Evolutionary conservation across 768 basidiomycete species (phyloP), one percentile per base, ranked within the genome.

Genomic region (Phlebiopsis gigantea): DNA sequence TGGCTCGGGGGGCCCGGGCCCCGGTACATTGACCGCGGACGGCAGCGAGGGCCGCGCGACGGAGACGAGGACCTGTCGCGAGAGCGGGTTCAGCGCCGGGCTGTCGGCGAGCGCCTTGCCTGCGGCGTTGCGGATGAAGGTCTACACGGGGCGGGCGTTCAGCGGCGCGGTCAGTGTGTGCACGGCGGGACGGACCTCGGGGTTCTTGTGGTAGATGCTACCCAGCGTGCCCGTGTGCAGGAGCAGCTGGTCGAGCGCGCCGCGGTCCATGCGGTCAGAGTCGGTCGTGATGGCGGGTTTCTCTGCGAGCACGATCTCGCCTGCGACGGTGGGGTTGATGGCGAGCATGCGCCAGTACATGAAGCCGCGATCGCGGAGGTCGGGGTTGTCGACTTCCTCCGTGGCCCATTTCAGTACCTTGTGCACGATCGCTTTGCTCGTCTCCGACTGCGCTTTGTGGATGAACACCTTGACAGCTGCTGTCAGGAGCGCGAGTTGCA

Each of bases 341-440:
- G 96, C 95, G 45, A 98, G 80, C 73, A 99, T 79, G 39, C 97
- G 85, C 97, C 97, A 99, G 73, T 98, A 99, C 90, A 99, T 98
- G 76, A 95, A 98, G 2, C 97, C 97, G 59, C 97, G 79, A 71
- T 99, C 97, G 30, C 97, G 82, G 21, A 99, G 77, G 75, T 99
- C 97, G 7, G 97, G 97, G 67, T 99, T 99, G 69, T 99, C 97
- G 54, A 97, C 85, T 62, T 97, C 91, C 69, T 99, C 96, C 6
- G 97, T 99, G 12, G 93, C 87, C 87, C 92, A 93, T 68, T 98
- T 98, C 44, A 99, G 77, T 5, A 98, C 90, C 67, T 94, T 97
- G 68, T 93, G 92, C 8, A 98, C 90, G 6, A 98, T 78, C 53
- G 89, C 85, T 67, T 97, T 95, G 5, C 89, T 83, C 9, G 83